A percentile compares a stretch with the other conserved stretches of the same genome.
Evolutionary conservation across 2,329 filamentous ascomycete species (phyloP).

Genomic region (Botryotinia narcissicola): DNA sequence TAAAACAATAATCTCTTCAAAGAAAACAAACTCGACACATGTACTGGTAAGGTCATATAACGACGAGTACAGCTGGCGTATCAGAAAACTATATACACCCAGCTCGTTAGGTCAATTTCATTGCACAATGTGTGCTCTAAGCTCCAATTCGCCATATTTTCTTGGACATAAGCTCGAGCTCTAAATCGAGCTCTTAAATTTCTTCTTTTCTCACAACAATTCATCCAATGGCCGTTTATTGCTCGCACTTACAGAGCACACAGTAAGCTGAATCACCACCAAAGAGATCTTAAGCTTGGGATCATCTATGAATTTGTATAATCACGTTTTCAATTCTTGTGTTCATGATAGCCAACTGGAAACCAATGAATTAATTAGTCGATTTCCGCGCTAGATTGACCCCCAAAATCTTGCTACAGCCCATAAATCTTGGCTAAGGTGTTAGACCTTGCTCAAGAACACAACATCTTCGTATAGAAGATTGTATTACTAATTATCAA

Average conservation of each 20-base stretch:
- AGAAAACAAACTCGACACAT: not conserved
- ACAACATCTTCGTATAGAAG: not conserved
- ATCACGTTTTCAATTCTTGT: not conserved
- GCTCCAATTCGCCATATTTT: not conserved
- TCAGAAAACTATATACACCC: not conserved
- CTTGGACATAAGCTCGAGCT: not conserved
- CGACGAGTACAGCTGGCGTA: not conserved
- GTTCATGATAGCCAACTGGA: not conserved
- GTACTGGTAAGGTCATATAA: not conserved
- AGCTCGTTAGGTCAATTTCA: no score
- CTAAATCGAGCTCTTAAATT: not conserved
- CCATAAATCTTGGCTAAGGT: not conserved
- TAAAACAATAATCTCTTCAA: not conserved
- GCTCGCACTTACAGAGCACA: not conserved
- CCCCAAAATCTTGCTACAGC: not conserved
- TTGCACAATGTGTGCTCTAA: no score
- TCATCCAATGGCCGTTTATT: not conserved
- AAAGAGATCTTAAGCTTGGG: not conserved
- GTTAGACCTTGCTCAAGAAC: not conserved
- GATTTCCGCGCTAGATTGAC: not conserved
- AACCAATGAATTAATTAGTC: conserved; percentile 2
- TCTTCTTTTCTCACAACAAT: not conserved
- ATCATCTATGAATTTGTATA: not conserved
- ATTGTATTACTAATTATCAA: not conserved
- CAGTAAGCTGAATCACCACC: not conserved